Evolutionary conservation across 352 stramenopile genomes (phyloP).

Genomic region (Phytophthora uliginosa): DNA sequence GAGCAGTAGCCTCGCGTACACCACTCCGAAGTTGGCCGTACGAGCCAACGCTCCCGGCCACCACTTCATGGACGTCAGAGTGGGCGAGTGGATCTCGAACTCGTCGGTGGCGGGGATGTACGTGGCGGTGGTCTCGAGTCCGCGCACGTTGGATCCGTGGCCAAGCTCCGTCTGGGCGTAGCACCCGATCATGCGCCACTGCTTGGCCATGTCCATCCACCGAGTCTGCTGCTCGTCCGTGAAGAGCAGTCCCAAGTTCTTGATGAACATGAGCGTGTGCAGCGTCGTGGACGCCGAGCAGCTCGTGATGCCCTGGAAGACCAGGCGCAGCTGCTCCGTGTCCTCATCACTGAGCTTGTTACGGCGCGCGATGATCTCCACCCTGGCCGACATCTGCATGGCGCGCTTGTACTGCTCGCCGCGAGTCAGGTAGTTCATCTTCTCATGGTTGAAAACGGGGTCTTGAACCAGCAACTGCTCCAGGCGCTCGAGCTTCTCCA

Average conservation of each 20-base stretch:
- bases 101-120: constrained; percentile 90
- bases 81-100: constrained; percentile 97
- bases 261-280: constrained; percentile 83
- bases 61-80: constrained; percentile 96
- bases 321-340: constrained; percentile 57
- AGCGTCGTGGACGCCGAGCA: constrained; percentile 68
- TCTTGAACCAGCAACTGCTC: constrained; percentile 68
- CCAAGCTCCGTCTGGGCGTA: constrained; percentile 93
- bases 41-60: constrained; percentile 96
- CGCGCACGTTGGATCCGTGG: constrained; percentile 83
- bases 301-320: constrained; percentile 67
- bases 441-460: constrained; percentile 60
- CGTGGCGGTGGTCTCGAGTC: constrained; percentile 94
- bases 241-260: constrained; percentile 70
- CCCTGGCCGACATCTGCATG: constrained; percentile 63
- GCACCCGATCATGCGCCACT: constrained; percentile 82
- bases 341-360: constrained; percentile 67
- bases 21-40: constrained; percentile 93
- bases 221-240: constrained; percentile 72
- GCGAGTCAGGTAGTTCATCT: constrained; percentile 80
- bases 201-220: constrained; percentile 80
- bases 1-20: constrained; percentile 91
- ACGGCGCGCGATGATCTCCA: constrained; percentile 67
- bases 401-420: constrained; percentile 68
- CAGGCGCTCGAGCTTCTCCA: constrained; percentile 67